Base-by-base conservation (phyloP, 805 yeast species). In the Wickerhamiella australiensis region DNA sequence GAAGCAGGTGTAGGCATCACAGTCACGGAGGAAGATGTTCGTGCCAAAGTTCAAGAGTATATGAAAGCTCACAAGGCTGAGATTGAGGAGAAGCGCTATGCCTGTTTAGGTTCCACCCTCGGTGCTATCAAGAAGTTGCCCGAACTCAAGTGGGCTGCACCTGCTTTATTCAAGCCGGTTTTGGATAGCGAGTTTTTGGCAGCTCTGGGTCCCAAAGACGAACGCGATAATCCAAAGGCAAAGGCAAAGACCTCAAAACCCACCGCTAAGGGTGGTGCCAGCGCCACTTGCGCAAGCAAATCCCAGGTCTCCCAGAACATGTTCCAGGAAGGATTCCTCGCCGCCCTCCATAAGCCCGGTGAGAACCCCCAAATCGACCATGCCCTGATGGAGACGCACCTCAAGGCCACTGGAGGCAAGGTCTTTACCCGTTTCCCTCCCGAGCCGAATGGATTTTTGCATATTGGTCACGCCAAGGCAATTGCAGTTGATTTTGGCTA, bases 401-500 rank as follows among this genome's bases (percentile, higher is more conserved):
- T 86, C 59, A 77, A 74, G 50, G 78, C 77, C 56, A 85, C 95
- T 29, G 74, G 77, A 35, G 95, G 96, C 43, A 74, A 76, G 61
- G 97, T 90, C 25, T 79, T 77, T 59, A 92, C 98, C 3, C 79
- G 99, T 64, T 92, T 92, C 69, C 99, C 99, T 43, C 98, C 98
- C 5, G 98, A 92, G 69, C 98, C 98, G 38, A 90, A 94, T 68
- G 98, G 98, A 58, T 92, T 80, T 64, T 74, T 92, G 62, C 98
- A 92, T 65, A 90, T 92, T 65, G 98, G 99, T 42, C 99, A 92
- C 64, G 83, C 95, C 38, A 92, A 92, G 69, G 98, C 98, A 47
- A 90, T 92, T 63, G 84, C 92, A 78, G 96, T 90, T 49, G 88
- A 92, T 65, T 92, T 92, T 67, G 99, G 99, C n/a, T 92, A 74